Base-by-base conservation (phyloP, 2,329 filamentous ascomycete genomes). In the Alternaria brassicicola region DNA sequence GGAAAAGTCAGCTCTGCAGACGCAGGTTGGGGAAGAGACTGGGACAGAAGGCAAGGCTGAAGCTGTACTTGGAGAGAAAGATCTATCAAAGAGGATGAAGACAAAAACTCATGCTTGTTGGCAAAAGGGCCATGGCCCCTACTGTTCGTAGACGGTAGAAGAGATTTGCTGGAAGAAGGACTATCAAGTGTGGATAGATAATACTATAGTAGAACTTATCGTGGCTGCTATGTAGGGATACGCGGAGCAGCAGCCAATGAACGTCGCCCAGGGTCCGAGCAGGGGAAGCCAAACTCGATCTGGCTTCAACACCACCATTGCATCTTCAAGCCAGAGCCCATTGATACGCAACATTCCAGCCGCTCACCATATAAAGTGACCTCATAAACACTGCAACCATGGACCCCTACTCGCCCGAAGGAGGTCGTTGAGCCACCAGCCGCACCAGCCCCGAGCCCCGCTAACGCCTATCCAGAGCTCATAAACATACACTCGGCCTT, bases 401-500 rank as follows among this genome's bases (percentile, higher is more conserved):
- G 68, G 86, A 89, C 77, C 86, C 86, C 45, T 89, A 88, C 74
- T 86, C 85, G 57, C 80, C 85, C 65, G 86, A 88, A 78, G 86
- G 86, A 78, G 85, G 85, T 85, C 65, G 77, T 58, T 53, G 36
- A 19, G 30, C n/a, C 52, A 43, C 52, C 48, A 31, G 52, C 31
- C 26, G 41, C 25, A 41, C 17, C 13, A 33, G 33, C 15, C 25
- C 35, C 21, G 7, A 28, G 19, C 52, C 52, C 53, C 42, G 63
- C 66, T 72, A 65, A 69, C 55, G 25, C 48, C 25, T 21, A 12
- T 10, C 53, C 71, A 87, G 86, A 89, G 78, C 85, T 89, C 70
- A 83, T 88, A 73, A 88, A 87, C 81, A 86, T 88, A 74, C 85
- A 87, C 80, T 87, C 84, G 71, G 85, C 86, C 75, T 88, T 88